phyloP scores from a whole-genome alignment of 768 basidiomycete genomes.

The Lactifluus pinguis region DNA sequence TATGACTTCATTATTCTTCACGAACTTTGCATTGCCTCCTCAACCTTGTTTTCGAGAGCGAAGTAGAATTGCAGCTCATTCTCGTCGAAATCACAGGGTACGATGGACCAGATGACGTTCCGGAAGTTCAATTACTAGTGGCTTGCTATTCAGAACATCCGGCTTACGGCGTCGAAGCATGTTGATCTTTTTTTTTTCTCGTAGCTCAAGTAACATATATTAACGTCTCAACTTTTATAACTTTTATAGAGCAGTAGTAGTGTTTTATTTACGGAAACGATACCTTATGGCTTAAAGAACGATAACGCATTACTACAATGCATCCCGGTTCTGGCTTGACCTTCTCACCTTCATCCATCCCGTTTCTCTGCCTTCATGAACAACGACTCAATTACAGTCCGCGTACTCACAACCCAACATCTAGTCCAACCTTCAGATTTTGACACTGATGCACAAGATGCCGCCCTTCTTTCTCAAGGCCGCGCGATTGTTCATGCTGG shows the following conservation, averaged over 20 bases:
- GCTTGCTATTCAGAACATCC: slow-evolving; percentile 65
- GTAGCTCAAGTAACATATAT: background rate
- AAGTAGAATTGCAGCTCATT: slow-evolving; percentile 76
- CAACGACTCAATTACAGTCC: background rate
- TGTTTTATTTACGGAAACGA: background rate
- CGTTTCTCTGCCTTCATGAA: background rate
- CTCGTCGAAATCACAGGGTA: slow-evolving; percentile 69
- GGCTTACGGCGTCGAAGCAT: slow-evolving; percentile 88
- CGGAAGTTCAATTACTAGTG: slow-evolving; percentile 75
- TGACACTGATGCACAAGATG: background rate
- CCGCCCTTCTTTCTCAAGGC: background rate
- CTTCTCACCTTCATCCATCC: too few relatives aligned
- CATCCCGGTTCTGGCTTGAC: background rate
- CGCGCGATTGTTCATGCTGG: background rate
- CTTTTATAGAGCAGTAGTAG: background rate
- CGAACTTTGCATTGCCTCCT: slow-evolving; percentile 46
- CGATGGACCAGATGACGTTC: slow-evolving; percentile 56
- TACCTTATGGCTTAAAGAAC: background rate
- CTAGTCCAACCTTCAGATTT: background rate
- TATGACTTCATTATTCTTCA: slow-evolving; percentile 39
- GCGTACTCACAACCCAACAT: background rate
- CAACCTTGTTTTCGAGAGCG: slow-evolving; percentile 60
- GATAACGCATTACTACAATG: too few relatives aligned
- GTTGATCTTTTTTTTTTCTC: too few relatives aligned
- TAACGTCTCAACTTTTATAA: too few relatives aligned